These are phyloP conservation scores for Apiotrichum veenhuisii DNA, from an alignment of 1,284 basidiomycete species.

Conservation along the genomic window DNA sequence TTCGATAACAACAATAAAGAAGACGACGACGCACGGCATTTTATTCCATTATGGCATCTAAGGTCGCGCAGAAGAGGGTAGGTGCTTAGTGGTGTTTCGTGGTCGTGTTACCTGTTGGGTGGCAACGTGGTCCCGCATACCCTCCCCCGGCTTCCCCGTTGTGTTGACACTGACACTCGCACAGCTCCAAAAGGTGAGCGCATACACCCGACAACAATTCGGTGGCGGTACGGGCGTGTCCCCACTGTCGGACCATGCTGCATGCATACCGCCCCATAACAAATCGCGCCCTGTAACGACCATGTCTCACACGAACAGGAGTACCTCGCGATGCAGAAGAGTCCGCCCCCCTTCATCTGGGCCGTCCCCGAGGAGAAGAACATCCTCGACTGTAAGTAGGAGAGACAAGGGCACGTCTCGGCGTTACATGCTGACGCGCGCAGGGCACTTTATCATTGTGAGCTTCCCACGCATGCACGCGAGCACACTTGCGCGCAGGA, in stretches of 20 bases:
- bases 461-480: no score
- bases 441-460: constrained; percentile 90
- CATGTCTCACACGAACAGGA: constrained; percentile 60
- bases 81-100: constrained; percentile 14
- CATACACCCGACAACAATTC: background rate
- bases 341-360: constrained; percentile 91
- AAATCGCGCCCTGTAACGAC: background rate
- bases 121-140: background rate
- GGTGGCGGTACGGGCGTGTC: no score
- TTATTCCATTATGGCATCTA: constrained; percentile 44
- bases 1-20: no score
- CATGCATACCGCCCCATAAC: no score
- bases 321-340: constrained; percentile 86
- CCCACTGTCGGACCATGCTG: no score
- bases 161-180: background rate
- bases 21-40: background rate
- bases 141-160: background rate
- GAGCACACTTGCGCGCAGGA: background rate
- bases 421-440: constrained; percentile 29
- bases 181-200: constrained; percentile 43
- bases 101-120: background rate
- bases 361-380: constrained; percentile 94
- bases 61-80: constrained; percentile 50
- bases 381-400: constrained; percentile 65
- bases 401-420: constrained; percentile 81